Evolutionary conservation across 129 eudicot genomes (phyloP), one percentile per base, ranked within the genome.

Genomic region (Flaveria linearis): DNA sequence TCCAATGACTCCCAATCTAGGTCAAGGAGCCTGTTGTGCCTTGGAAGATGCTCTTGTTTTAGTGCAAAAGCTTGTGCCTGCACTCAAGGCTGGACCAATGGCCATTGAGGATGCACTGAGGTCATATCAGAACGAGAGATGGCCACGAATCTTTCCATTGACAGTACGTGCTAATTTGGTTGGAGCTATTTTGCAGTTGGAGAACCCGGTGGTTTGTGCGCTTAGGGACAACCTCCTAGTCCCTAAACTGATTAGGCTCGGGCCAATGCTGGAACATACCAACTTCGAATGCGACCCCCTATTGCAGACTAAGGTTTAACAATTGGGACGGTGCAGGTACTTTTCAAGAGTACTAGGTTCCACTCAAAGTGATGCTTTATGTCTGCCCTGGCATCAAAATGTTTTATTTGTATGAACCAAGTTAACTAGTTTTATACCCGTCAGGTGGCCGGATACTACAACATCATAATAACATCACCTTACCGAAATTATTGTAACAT

Each of bases 11-110:
- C 99, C 99, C 18, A 94, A 94, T 83, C 93, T 94, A 2, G 99
- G 99, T 36, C 99, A 94, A 85, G 99, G 99, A 30, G 97, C 90
- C 15, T 94, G 99, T 64, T 94, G 99, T 80, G 99, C 99, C 8
- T 77, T 91, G 53, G 99, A 94, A 83, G 99, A 91, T 83, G 88
- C 97, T 11, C 82, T 94, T 14, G 92, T 94, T 67, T 67, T 94
- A 72, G 86, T 88, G n/a, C 77, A 76, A 76, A 91, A 87, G 73
- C 89, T 94, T 0, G 86, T 76, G 2, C 75, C 81, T 5, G 89
- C 91, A 7, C 82, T 94, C 47, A 80, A 82, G 69, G 71, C 69
- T 0, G 86, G 87, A 56, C 78, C 87, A n/a, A 28, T 28, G 4
- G 74, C 85, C 8, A 85, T 91, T 53, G 92, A 91, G 75, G 86